Evolutionary conservation across 495 filamentous ascomycete genomes (phyloP).

Genomic region (Xylaria flabelliformis): DNA sequence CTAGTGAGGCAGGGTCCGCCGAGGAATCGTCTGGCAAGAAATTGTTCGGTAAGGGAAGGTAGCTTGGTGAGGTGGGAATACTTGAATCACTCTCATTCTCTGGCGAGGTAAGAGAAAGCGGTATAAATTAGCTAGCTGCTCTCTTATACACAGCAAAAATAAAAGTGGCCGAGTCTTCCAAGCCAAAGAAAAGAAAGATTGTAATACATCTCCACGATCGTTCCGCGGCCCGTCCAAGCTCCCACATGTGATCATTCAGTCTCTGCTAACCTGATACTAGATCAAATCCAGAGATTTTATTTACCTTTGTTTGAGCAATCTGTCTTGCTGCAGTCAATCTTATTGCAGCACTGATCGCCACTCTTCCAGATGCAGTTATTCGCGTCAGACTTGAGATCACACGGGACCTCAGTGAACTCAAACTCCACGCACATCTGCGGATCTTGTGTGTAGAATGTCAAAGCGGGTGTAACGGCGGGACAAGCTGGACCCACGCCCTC

Average conservation of each 20-base stretch:
- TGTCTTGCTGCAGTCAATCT: conserved; percentile 1
- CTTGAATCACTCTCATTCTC: conserved; percentile 11
- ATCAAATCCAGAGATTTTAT: conserved; percentile 20
- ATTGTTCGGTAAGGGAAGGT: not conserved
- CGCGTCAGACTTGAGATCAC: conserved; percentile 16
- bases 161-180: not conserved
- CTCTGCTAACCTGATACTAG: not conserved
- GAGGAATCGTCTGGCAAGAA: not conserved
- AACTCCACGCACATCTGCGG: conserved; percentile 29
- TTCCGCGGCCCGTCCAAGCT: not conserved
- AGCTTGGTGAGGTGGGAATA: not conserved
- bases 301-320: conserved; percentile 19
- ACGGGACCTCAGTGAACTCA: conserved; percentile 23
- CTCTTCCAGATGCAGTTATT: conserved; percentile 25
- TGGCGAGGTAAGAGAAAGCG: not conserved
- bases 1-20: not conserved
- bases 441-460: conserved; percentile 26
- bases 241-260: not conserved
- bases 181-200: not conserved
- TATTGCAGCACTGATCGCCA: conserved; percentile 17
- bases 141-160: conserved; percentile 11
- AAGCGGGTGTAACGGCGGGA: not conserved
- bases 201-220: not conserved
- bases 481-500: conserved; percentile 24
- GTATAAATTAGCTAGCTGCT: conserved; percentile 23